Percentiles rank a stretch among this genome's conserved stretches.
phyloP scores from a whole-genome alignment of 1,284 basidiomycete species.

The Pulveroboletus sp. region DNA sequence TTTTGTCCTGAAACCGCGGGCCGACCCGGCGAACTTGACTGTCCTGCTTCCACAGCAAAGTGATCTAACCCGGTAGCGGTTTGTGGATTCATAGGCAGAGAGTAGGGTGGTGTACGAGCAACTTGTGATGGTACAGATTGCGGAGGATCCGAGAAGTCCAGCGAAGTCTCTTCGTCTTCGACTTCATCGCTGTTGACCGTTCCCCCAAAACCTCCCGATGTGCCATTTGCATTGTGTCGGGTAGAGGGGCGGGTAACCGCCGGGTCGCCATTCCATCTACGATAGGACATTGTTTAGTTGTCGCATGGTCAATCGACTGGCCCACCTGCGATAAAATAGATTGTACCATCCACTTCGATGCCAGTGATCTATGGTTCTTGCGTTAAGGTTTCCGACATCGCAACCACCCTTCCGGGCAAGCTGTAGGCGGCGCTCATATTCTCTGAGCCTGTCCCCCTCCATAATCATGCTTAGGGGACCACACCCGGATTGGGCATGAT shows the following conservation, averaged over 20 bases:
- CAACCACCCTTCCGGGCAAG: conserved; percentile 56
- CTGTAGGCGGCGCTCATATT: conserved; percentile 62
- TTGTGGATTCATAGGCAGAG: conserved; percentile 18
- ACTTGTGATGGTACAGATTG: conserved; percentile 26
- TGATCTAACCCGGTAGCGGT: conserved; percentile 17
- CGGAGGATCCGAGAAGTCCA: conserved; percentile 39
- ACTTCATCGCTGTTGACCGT: conserved; percentile 37
- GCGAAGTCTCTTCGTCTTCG: conserved; percentile 47
- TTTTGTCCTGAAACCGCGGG: conserved; percentile 23
- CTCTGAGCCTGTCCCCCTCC: conserved; percentile 58
- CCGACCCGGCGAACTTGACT: conserved; percentile 22
- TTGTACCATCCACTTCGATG: conserved; percentile 69
- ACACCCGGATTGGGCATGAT: conserved; percentile 40
- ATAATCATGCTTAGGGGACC: conserved; percentile 38
- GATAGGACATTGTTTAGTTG: conserved; percentile 2
- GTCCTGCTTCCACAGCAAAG: conserved; percentile 15
- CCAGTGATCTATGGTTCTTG: conserved; percentile 72
- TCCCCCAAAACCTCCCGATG: conserved; percentile 25
- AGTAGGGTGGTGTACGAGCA: conserved; percentile 22
- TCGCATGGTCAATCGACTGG: not conserved
- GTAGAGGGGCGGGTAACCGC: conserved; percentile 45
- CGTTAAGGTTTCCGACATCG: conserved; percentile 65
- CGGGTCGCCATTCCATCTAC: conserved; percentile 61
- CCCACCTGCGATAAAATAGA: conserved; percentile 59
- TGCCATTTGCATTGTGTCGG: conserved; percentile 31